Percentiles rank a stretch among this genome's conserved stretches.
These are phyloP conservation scores for Aspergillus eucalypticola DNA, from an alignment of 2,329 filamentous ascomycete genomes.

Conservation along the genomic window DNA sequence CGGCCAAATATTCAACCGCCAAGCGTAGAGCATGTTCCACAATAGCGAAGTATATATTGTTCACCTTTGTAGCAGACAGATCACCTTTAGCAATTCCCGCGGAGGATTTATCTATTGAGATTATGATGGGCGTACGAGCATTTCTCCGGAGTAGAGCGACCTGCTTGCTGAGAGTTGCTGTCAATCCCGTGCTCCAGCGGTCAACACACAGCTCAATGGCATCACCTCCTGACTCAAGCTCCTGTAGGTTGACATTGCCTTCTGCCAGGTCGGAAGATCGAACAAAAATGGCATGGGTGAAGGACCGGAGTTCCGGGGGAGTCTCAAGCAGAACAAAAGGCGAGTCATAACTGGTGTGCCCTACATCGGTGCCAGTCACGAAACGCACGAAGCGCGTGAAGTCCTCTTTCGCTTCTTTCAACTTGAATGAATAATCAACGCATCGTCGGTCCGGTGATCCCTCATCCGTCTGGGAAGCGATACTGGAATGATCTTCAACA, in stretches of 20 bases:
- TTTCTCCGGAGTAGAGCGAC: slow-evolving; percentile 60
- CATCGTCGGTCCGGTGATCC: slow-evolving; percentile 47
- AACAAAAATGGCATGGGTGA: slow-evolving; percentile 45
- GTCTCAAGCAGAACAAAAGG: slow-evolving; percentile 62
- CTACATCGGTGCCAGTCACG: slow-evolving; percentile 56
- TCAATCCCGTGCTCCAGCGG: slow-evolving; percentile 54
- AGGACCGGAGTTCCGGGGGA: slow-evolving; percentile 58
- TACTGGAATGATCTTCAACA: slow-evolving; percentile 45
- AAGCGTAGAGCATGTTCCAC: slow-evolving; percentile 42
- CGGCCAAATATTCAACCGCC: slow-evolving; percentile 43
- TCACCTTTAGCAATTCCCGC: slow-evolving; percentile 17
- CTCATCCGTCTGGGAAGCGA: slow-evolving; percentile 26
- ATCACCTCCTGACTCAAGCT: slow-evolving; percentile 60
- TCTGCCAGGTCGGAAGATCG: slow-evolving; percentile 39
- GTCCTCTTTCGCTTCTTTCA: slow-evolving; percentile 59
- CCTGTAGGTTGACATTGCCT: slow-evolving; percentile 46
- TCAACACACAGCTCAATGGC: slow-evolving; percentile 63
- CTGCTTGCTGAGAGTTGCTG: slow-evolving; percentile 55
- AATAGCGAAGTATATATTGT: slow-evolving; percentile 36
- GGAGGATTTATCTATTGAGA: slow-evolving; percentile 51
- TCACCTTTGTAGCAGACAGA: slow-evolving; percentile 9
- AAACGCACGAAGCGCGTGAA: slow-evolving; percentile 62
- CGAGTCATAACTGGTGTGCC: slow-evolving; percentile 57
- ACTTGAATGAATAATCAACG: slow-evolving; percentile 50
- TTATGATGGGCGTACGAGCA: slow-evolving; percentile 58